A percentile compares a stretch with the other conserved stretches of the same genome.
These are phyloP conservation scores for Sesbania bispinosa DNA, from an alignment of 306 rosid genomes.

Conservation along the genomic window DNA sequence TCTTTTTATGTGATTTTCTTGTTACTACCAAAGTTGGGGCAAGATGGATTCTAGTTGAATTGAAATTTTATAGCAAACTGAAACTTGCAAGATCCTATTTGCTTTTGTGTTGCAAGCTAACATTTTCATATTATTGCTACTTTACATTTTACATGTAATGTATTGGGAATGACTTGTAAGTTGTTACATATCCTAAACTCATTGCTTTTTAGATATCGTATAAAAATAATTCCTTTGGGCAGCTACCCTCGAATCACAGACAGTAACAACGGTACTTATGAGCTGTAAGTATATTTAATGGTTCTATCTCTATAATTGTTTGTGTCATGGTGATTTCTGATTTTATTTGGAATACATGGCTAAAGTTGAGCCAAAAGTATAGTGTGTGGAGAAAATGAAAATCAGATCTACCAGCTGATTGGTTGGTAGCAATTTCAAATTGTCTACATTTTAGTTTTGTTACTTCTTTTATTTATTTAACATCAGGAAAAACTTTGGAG, in stretches of 20 bases:
- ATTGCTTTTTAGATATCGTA: conserved; percentile 58
- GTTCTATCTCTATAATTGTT: background rate
- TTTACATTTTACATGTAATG: background rate
- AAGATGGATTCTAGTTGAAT: background rate
- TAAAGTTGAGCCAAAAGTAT: conserved; percentile 1
- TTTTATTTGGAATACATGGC: background rate
- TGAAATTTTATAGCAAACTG: conserved; percentile 3
- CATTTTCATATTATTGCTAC: conserved; percentile 11
- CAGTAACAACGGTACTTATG: conserved; percentile 65
- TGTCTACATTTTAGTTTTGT: background rate
- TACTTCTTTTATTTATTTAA: background rate
- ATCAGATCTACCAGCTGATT: conserved; percentile 17
- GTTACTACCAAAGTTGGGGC: background rate
- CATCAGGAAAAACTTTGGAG: background rate
- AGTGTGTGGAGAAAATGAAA: conserved; percentile 9
- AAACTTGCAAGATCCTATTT: conserved; percentile 12
- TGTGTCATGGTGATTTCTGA: background rate
- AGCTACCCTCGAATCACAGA: conserved; percentile 96
- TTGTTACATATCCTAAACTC: conserved; percentile 48
- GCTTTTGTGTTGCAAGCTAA: background rate
- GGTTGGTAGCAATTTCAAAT: conserved; percentile 2
- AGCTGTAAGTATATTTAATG: conserved; percentile 62
- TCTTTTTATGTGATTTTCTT: background rate
- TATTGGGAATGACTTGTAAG: conserved; percentile 3
- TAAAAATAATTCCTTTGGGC: conserved; percentile 95